Conservation (phyloP, 2,329 filamentous ascomycete genomes). For the Teratosphaeria epicoccoides region DNA sequence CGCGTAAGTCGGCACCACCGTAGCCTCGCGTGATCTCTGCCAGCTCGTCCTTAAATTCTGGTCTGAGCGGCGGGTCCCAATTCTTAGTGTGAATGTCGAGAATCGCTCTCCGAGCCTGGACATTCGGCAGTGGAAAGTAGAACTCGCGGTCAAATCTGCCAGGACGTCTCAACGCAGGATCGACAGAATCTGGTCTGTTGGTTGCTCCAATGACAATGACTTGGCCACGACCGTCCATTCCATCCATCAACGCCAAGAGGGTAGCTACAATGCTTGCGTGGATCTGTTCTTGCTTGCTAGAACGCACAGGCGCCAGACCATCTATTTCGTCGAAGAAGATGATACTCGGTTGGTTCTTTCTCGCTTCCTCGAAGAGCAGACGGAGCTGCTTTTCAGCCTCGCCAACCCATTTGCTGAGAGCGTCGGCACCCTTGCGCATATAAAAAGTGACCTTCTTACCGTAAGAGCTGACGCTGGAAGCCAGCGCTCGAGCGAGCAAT, state of each 20-base stretch:
- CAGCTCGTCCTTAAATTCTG: conserved; percentile 69
- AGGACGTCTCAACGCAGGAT: conserved; percentile 85
- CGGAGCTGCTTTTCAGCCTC: conserved; percentile 93
- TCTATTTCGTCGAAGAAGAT: conserved; percentile 99
- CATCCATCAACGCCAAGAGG: conserved; percentile 87
- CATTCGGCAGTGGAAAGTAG: conserved; percentile 86
- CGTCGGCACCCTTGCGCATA: conserved; percentile 98
- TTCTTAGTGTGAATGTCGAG: conserved; percentile 91
- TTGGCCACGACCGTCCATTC: conserved; percentile 95
- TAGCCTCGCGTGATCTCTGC: conserved; percentile 91
- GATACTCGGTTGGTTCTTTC: conserved; percentile 93
- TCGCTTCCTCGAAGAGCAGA: conserved; percentile 86
- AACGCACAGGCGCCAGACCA: conserved; percentile 86
- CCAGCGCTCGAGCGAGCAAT: conserved; percentile 81
- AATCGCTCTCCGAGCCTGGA: conserved; percentile 70
- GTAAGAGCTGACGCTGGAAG: conserved; percentile 78
- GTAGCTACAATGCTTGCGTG: conserved; percentile 96
- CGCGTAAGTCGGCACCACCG: conserved; percentile 86
- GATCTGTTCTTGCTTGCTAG: conserved; percentile 97
- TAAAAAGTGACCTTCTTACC: conserved; percentile 97
- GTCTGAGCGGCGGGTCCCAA: conserved; percentile 69
- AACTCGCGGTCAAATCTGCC: conserved; percentile 96
- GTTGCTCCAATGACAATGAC: conserved; percentile 99
- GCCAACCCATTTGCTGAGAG: conserved; percentile 96
- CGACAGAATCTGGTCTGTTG: conserved; percentile 91